A percentile compares a stretch with the other conserved stretches of the same genome.
These are phyloP conservation scores for Triadica sebifera DNA, from an alignment of 345 rosid species.

Conservation along the genomic window DNA sequence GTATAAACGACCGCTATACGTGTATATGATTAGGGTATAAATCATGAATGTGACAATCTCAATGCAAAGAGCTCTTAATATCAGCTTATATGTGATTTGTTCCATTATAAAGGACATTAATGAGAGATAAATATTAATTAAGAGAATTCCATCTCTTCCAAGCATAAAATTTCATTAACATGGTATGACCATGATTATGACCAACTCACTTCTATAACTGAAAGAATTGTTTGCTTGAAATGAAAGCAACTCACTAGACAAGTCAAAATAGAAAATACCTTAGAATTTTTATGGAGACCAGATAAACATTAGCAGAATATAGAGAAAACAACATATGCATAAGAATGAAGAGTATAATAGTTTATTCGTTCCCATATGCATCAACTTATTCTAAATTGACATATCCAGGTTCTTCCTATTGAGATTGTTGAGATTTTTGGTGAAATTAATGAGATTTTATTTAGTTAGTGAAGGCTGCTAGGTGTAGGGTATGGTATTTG, in stretches of 20 bases:
- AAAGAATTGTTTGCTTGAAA: slow-evolving; percentile 37
- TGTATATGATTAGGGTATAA: too few relatives aligned
- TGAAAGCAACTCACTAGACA: slow-evolving; percentile 32
- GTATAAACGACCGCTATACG: too few relatives aligned
- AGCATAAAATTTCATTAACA: background rate
- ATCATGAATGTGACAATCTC: too few relatives aligned
- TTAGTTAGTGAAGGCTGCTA: too few relatives aligned
- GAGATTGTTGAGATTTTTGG: too few relatives aligned
- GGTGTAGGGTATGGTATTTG: too few relatives aligned
- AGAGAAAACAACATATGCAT: background rate
- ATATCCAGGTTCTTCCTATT: too few relatives aligned
- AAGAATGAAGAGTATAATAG: slow-evolving; percentile 1
- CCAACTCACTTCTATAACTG: slow-evolving; percentile 39
- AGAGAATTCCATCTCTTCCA: background rate
- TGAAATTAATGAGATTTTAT: too few relatives aligned
- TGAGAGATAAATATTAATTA: background rate
- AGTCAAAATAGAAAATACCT: slow-evolving; percentile 44
- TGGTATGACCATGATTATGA: background rate
- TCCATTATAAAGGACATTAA: background rate
- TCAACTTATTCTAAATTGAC: too few relatives aligned
- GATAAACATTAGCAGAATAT: background rate
- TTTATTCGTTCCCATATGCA: too few relatives aligned
- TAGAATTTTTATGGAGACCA: slow-evolving; percentile 19
- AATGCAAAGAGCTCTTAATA: background rate
- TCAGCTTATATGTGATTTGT: background rate